Base-by-base conservation (phyloP, 495 filamentous ascomycete genomes). In the Entonaema liquescens region DNA sequence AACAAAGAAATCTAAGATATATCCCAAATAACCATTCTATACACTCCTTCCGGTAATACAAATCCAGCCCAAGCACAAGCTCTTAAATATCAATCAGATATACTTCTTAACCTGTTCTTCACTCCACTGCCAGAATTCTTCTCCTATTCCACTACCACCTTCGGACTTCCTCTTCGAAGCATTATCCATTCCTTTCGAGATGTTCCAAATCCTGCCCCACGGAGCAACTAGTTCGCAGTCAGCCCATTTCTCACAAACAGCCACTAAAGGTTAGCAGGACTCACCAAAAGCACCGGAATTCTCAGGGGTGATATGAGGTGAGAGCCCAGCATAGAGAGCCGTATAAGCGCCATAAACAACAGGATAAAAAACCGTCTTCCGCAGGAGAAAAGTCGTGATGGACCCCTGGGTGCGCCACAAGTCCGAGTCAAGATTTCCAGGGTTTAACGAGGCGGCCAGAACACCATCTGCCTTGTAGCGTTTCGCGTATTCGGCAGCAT, bases 301-400 rank as follows among this genome's bases (percentile, higher is more conserved):
- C 31, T 73, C 69, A 25, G 69, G 33, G 3, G 66, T 80, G 15
- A 85, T 50, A 9, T 81, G 77, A 2, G 79, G 75, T 7, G 79
- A 80, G 44, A 83, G 72, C 0, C 74, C 80, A 1, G 81, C 79
- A 47, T 74, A 86, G 6, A 85, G 71, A 49, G 79, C 76, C 3
- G 82, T 82, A 56, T 83, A 84, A 0, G 82, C 78, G 11, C 83
- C 83, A 42, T 78, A 77, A 8, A 78, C 59, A 19, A 75, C 33
- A 4, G 67, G 62, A 26, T 66, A 74, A 7, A 68, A 38, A 12
- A 73, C 5, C 9, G n/a, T 13, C 57, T 42, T 74, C 12, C 53
- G 59, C 1, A 71, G 59, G 12, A 68, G 7, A 31, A 47, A 68
- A 5, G 19, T 26, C 33, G 47, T 26, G n/a, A 69, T 2, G 1